Percentiles rank a stretch among this genome's conserved stretches.
phyloP scores from a whole-genome alignment of 805 yeast genomes.

The Saturnispora sanitii region DNA sequence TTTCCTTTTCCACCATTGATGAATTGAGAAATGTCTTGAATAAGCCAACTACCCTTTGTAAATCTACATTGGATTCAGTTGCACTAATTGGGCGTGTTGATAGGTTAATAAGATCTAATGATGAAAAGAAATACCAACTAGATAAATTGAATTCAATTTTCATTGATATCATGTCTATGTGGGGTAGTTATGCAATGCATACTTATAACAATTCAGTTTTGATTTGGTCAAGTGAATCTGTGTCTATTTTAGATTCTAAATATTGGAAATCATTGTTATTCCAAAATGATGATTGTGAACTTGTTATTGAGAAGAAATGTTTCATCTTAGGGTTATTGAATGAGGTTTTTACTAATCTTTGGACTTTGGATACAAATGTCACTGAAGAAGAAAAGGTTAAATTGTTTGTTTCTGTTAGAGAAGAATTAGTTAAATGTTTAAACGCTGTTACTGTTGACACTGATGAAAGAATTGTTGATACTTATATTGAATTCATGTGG shows the following conservation, averaged over 20 bases:
- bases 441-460: background rate
- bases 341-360: conserved; percentile 19
- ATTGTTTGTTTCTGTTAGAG: background rate
- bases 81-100: conserved; percentile 34
- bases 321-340: conserved; percentile 20
- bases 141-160: conserved; percentile 22
- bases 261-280: conserved; percentile 21
- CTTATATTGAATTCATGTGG: conserved; percentile 18
- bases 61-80: conserved; percentile 38
- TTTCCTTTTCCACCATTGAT: conserved; percentile 25
- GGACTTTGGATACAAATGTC: background rate
- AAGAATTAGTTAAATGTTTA: background rate
- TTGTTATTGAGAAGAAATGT: conserved; percentile 8
- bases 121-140: conserved; percentile 12
- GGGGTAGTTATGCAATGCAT: conserved; percentile 34
- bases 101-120: conserved; percentile 22
- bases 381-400: background rate
- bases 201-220: conserved; percentile 2
- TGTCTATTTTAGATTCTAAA: conserved; percentile 15
- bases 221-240: background rate
- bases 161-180: conserved; percentile 32
- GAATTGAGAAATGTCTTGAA: conserved; percentile 19
- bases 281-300: background rate
- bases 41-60: conserved; percentile 29
- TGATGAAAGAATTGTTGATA: background rate